A percentile compares a stretch with the other conserved stretches of the same genome.
Conservation (phyloP, 2,329 filamentous ascomycete genomes). For the Botrytis elliptica region DNA sequence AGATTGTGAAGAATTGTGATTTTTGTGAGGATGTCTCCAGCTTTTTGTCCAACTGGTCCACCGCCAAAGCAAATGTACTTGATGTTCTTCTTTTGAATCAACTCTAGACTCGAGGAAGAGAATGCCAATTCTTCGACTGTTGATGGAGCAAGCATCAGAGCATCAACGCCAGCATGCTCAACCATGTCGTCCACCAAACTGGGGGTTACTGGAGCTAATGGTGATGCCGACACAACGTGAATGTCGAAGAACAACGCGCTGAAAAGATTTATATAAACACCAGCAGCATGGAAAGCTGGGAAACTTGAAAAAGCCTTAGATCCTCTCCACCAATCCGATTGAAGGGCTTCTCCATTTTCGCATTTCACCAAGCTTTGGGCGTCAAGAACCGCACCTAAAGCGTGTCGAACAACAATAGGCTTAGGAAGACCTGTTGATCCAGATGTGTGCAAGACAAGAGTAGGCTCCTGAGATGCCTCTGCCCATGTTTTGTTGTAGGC, state of each 20-base stretch:
- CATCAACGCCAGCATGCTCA: conserved; percentile 5
- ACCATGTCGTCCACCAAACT: conserved; percentile 14
- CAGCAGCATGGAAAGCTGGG: conserved; percentile 17
- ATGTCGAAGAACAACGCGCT: not conserved
- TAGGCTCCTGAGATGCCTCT: conserved; percentile 21
- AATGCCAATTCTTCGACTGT: conserved; percentile 18
- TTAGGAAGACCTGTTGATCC: conserved; percentile 27
- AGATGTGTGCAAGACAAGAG: conserved; percentile 26
- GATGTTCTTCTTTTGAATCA: conserved; percentile 2
- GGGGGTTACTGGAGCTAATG: conserved; percentile 13
- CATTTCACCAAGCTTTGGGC: not conserved
- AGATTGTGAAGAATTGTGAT: conserved; percentile 11
- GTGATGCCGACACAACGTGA: conserved; percentile 12
- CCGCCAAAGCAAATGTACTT: conserved; percentile 15
- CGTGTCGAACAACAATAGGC: conserved; percentile 20
- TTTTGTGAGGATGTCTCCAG: conserved; percentile 16
- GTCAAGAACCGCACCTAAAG: conserved; percentile 2
- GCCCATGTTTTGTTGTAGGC: conserved; percentile 32
- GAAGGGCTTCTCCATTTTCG: not conserved
- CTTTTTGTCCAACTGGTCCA: conserved; percentile 12
- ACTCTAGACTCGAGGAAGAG: conserved; percentile 8
- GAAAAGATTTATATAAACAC: not conserved
- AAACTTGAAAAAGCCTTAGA: conserved; percentile 4
- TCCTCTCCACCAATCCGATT: not conserved
- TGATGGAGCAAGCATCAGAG: conserved; percentile 14